Conservation (phyloP, 2,329 filamentous ascomycete species). For the Aureobasidium uvarum region DNA sequence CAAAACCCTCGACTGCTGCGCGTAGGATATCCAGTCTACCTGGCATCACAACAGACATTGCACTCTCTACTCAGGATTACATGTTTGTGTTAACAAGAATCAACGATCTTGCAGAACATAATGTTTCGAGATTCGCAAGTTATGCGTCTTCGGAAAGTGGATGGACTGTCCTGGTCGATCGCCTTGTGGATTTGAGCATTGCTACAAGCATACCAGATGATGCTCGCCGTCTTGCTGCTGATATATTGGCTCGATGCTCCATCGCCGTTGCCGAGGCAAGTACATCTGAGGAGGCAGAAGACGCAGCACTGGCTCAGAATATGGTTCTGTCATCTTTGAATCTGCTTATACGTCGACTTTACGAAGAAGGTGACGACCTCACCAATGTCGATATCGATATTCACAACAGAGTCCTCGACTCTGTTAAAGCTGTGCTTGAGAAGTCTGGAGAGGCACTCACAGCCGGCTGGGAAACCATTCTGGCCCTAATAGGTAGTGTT, state of each 20-base stretch:
- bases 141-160: slow-evolving; percentile 67
- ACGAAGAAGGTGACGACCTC: slow-evolving; percentile 34
- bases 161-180: slow-evolving; percentile 66
- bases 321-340: slow-evolving; percentile 42
- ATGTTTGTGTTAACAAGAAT: slow-evolving; percentile 51
- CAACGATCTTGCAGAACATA: slow-evolving; percentile 47
- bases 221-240: slow-evolving; percentile 51
- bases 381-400: slow-evolving; percentile 49
- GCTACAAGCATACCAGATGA: slow-evolving; percentile 42
- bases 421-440: slow-evolving; percentile 71
- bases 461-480: slow-evolving; percentile 80
- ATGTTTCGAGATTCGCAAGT: slow-evolving; percentile 61
- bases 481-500: slow-evolving; percentile 79
- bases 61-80: slow-evolving; percentile 45
- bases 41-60: slow-evolving; percentile 42
- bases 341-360: slow-evolving; percentile 46
- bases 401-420: slow-evolving; percentile 68
- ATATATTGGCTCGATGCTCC: slow-evolving; percentile 51
- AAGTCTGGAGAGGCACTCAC: slow-evolving; percentile 81
- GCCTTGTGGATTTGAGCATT: slow-evolving; percentile 52
- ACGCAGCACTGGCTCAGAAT: slow-evolving; percentile 35
- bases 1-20: slow-evolving; percentile 27
- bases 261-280: slow-evolving; percentile 53
- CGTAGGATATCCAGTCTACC: slow-evolving; percentile 47
- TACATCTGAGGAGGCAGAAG: slow-evolving; percentile 48